These are phyloP conservation scores for Psidium guajava DNA, from an alignment of 345 rosid genomes.

Conservation along the genomic window DNA sequence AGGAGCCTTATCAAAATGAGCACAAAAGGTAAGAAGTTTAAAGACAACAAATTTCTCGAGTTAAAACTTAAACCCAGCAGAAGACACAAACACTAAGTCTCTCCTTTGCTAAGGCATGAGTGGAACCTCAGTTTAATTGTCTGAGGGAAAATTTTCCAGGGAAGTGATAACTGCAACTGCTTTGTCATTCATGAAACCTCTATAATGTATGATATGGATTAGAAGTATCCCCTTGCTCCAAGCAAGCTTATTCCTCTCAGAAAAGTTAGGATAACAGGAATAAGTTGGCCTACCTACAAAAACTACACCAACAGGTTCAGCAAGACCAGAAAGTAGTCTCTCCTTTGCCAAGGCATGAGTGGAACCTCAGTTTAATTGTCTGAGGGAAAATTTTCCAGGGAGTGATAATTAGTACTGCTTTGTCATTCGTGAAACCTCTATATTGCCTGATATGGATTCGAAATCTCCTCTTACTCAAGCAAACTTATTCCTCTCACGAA, in stretches of 20 bases:
- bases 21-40: not conserved
- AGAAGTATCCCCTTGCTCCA: not conserved
- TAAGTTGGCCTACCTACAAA: constrained; percentile 54
- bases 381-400: not conserved
- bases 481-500: not conserved
- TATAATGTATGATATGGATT: not conserved
- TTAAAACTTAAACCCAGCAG: not conserved
- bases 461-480: not conserved
- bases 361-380: not conserved
- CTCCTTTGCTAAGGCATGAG: not conserved
- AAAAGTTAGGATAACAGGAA: not conserved
- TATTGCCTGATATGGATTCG: not conserved
- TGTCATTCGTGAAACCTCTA: not conserved
- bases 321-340: constrained; percentile 70
- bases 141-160: not conserved
- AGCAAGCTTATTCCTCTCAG: not conserved
- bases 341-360: not conserved
- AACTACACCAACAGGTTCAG: constrained; percentile 93
- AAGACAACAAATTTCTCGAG: not conserved
- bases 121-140: not conserved
- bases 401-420: not conserved
- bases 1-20: not conserved
- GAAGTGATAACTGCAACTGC: not conserved
- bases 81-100: not conserved
- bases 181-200: not conserved